A percentile compares a stretch with the other conserved stretches of the same genome.
Conservation (phyloP, 1,284 basidiomycete genomes). For the Tranzscheliella williamsii region DNA sequence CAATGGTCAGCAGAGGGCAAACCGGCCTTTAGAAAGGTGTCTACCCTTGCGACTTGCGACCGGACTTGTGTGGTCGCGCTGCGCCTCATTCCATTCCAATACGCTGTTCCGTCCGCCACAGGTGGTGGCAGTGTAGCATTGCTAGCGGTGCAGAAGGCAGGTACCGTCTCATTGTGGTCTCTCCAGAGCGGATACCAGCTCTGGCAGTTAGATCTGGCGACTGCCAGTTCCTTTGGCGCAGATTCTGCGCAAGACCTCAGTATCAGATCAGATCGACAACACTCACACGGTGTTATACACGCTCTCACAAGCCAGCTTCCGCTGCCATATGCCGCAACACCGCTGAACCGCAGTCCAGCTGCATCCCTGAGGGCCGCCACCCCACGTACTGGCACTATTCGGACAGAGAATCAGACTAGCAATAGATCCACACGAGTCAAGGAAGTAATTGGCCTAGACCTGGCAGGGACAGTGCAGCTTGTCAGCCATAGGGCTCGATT, state of each 20-base stretch:
- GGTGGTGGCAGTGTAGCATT: conserved; percentile 6
- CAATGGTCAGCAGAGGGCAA: no score
- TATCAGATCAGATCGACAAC: no score
- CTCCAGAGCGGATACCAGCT: conserved; percentile 15
- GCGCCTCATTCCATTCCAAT: conserved; percentile 8
- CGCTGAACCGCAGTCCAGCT: conserved; percentile 23
- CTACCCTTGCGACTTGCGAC: conserved; percentile 18
- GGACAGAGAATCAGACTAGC: no score
- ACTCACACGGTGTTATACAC: conserved; percentile 20
- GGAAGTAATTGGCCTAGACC: not conserved
- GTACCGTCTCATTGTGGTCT: conserved; percentile 29
- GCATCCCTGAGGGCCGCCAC: conserved; percentile 10
- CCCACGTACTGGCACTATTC: not conserved
- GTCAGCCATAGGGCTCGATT: not conserved
- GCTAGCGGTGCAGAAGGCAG: conserved; percentile 31
- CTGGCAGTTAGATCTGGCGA: conserved; percentile 24
- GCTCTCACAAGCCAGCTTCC: conserved; percentile 23
- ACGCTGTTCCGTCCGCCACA: not conserved
- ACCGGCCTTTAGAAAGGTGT: no score
- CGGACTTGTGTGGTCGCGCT: conserved; percentile 28
- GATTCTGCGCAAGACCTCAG: no score
- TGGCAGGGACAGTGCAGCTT: conserved; percentile 12
- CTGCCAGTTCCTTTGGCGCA: no score
- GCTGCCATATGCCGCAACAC: conserved; percentile 16
- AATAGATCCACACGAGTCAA: not conserved